Evolutionary conservation across 2,329 filamentous ascomycete genomes (phyloP).

Genomic region (Colletotrichum liriopes): DNA sequence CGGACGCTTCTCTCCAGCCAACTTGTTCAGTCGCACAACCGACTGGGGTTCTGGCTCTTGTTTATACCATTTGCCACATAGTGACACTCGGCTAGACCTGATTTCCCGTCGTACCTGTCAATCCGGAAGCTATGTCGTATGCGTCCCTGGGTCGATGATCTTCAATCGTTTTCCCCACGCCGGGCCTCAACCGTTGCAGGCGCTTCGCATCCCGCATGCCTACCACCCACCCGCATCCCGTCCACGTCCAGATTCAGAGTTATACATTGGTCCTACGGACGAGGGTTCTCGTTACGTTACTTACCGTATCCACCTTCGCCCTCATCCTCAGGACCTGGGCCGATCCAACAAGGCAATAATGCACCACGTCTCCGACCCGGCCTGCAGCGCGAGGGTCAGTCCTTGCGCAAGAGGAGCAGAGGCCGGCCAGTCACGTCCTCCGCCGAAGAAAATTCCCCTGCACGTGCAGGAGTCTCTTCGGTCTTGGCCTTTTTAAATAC

Average conservation of each 20-base stretch:
- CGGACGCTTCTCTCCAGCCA: constrained; percentile 14
- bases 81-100: constrained; percentile 11
- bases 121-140: constrained; percentile 11
- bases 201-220: constrained; percentile 40
- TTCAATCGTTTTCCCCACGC: constrained; percentile 24
- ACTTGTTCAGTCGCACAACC: background rate
- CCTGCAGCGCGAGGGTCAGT: constrained; percentile 27
- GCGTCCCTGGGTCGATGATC: constrained; percentile 28
- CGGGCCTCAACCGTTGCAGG: constrained; percentile 32
- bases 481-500: constrained; percentile 35
- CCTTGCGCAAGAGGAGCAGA: constrained; percentile 10
- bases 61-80: constrained; percentile 23
- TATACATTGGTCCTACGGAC: constrained; percentile 4
- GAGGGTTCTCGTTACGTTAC: constrained; percentile 26
- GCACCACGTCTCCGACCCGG: constrained; percentile 6
- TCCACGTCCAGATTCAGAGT: background rate
- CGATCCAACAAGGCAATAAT: constrained; percentile 21
- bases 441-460: constrained; percentile 23
- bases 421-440: constrained; percentile 12
- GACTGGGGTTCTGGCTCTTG: constrained; percentile 1
- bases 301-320: constrained; percentile 16
- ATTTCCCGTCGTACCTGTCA: constrained; percentile 12
- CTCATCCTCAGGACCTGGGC: constrained; percentile 13
- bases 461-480: constrained; percentile 21
- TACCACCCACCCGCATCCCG: constrained; percentile 29